Evolutionary conservation across 2,329 filamentous ascomycete genomes (phyloP), one percentile per base, ranked within the genome.

Genomic region (Arthrobotrys pseudoclavata): DNA sequence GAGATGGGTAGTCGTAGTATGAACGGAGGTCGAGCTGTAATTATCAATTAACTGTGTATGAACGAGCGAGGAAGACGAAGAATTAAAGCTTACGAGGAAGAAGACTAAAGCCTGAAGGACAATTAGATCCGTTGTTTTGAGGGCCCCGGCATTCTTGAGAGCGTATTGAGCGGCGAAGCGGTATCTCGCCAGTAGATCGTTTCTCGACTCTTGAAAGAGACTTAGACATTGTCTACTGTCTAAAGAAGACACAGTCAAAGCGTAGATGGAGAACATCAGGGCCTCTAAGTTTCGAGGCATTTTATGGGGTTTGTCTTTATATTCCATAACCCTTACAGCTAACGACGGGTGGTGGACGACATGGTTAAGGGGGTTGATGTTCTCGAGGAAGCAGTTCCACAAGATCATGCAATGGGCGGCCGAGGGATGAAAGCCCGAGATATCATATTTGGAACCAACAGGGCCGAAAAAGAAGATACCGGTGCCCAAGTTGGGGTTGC

Each of bases 301-400:
- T 78, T 86, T 87, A 29, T 86, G 84, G 4, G 89, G 82, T 64
- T 89, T 86, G 20, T 77, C 67, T 15, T 71, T 70, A 26, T 77
- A 77, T 20, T 62, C 42, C 61, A 71, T 71, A 15, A 77, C 29
- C 12, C 45, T 57, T 0, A 62, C 53, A 26, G 42, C 40, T 7
- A 93, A 83, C 0, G 90, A 89, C 0, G 92, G 91, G 1, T 91
- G 87, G 82, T 95, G 92, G 29, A 93, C 88, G 55, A 90, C 81
- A 82, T 94, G 94, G 80, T 89, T 88, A 50, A 93, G 83, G 0
- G 92, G 91, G 80, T 94, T 92, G 69, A 94, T 89, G 78, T 92
- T 90, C 60, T 92, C 89, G 6, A 93, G 84, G 80, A 91, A 94
- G 7, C 88, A 85, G 82, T 93, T 90, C 92, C 92, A 95, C 4